These are phyloP conservation scores for Anthostomella pinea DNA, from an alignment of 2,329 filamentous ascomycete species.

Conservation along the genomic window DNA sequence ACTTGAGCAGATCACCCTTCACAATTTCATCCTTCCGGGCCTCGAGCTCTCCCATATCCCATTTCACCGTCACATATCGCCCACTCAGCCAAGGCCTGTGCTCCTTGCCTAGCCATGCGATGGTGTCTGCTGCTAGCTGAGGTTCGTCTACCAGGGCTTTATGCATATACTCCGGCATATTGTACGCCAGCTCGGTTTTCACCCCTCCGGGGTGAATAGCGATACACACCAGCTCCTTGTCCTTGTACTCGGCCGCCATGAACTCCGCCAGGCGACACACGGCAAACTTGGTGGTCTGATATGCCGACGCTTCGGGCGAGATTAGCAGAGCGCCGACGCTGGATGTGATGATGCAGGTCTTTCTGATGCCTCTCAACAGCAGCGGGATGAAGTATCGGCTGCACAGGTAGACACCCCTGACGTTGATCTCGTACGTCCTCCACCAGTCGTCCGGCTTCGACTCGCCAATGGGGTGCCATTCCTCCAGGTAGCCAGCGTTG, in stretches of 20 bases:
- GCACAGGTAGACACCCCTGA: conserved; percentile 28
- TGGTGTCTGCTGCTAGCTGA: conserved; percentile 27
- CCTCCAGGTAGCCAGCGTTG: conserved; percentile 40
- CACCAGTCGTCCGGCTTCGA: conserved; percentile 25
- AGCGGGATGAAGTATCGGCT: conserved; percentile 26
- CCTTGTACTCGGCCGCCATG: conserved; percentile 40
- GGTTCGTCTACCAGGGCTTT: conserved; percentile 26
- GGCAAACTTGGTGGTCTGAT: conserved; percentile 46
- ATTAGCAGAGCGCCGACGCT: conserved; percentile 38
- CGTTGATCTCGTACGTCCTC: conserved; percentile 28
- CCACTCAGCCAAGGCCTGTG: conserved; percentile 25
- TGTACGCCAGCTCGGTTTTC: conserved; percentile 39
- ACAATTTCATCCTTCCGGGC: conserved; percentile 30
- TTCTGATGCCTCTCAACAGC: conserved; percentile 28
- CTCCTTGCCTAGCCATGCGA: conserved; percentile 22
- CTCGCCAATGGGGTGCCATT: conserved; percentile 26
- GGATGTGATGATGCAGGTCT: conserved; percentile 40
- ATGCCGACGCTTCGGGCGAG: conserved; percentile 37
- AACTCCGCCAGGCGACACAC: conserved; percentile 44
- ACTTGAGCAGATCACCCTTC: conserved; percentile 29
- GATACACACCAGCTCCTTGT: conserved; percentile 40
- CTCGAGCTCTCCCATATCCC: conserved; percentile 33
- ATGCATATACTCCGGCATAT: conserved; percentile 32
- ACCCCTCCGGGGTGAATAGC: conserved; percentile 45
- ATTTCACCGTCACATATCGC: conserved; percentile 27